Evolutionary conservation across 1,284 basidiomycete species (phyloP), one percentile per base, ranked within the genome.

Genomic region (Cutaneotrichosporon cavernicola): DNA sequence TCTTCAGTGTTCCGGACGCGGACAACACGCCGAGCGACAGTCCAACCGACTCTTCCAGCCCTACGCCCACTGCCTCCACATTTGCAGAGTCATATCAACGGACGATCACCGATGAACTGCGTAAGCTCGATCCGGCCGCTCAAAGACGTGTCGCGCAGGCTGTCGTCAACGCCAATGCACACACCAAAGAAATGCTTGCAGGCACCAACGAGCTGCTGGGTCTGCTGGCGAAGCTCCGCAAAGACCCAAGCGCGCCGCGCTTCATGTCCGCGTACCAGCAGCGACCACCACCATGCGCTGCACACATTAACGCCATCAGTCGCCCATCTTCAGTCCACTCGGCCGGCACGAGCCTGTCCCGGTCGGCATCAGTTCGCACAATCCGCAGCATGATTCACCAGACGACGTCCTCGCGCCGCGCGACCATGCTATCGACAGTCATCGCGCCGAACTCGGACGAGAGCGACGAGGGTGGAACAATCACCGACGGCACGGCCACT

Each of bases 331-430:
- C 55, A 10, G 26, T 38, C 26, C 36, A 36, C 22, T 56, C 55
- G 6, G 22, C 43, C 13, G 4, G 38, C 13, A 21, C 55, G 10
- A n/a, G 32, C 34, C 32, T 36, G 21, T 56, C 53, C 21, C 55
- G 36, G 10, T 22, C 38, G 8, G 21, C 55, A 10, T 56, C 55
- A 4, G 26, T 56, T 26, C 55, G 38, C 36, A 56, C 55, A 21
- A 56, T 56, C 22, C 55, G 55, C 38, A 56, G 30, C 30, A 53
- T 53, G 51, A 53, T 40, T 2, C 55, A 43, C 14, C 55, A 40
- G 36, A 30, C 36, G 7, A 43, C 34, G 13, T 10, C 14, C 32
- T 26, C 36, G 55, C 55, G 38, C 38, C 21, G 38, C 32, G 34
- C 53, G 14, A 56, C 55, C 9, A 38, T 43, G 36, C 31, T 53